A percentile compares a stretch with the other conserved stretches of the same genome.
phyloP scores from a whole-genome alignment of 495 filamentous ascomycete genomes.

The Wilcoxina mikolae region DNA sequence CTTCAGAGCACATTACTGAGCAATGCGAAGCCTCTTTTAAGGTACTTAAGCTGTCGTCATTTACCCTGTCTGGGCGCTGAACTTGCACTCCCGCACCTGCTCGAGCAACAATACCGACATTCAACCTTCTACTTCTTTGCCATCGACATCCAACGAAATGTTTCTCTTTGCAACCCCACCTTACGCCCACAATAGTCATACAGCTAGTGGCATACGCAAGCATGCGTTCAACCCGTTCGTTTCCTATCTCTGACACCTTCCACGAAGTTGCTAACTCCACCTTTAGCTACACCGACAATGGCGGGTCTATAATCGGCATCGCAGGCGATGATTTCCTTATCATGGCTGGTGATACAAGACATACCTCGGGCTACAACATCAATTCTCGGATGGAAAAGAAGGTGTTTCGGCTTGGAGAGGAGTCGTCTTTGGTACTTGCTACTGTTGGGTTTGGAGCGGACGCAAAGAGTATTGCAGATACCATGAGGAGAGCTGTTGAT shows the following conservation, averaged over 20 bases:
- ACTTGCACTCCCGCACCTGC: not conserved
- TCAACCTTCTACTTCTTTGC: not conserved
- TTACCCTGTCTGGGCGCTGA: not conserved
- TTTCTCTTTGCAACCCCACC: slow-evolving; percentile 3
- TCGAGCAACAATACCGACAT: not conserved
- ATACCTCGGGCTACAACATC: slow-evolving; percentile 94
- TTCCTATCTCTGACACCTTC: slow-evolving; percentile 10
- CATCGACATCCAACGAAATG: slow-evolving; percentile 8
- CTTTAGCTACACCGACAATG: slow-evolving; percentile 90
- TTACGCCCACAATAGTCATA: not conserved
- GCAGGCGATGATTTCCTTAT: slow-evolving; percentile 85
- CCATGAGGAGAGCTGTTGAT: slow-evolving; percentile 28
- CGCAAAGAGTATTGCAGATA: slow-evolving; percentile 33
- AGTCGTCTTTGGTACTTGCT: slow-evolving; percentile 71
- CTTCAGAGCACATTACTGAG: too few relatives aligned
- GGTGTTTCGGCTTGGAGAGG: slow-evolving; percentile 88
- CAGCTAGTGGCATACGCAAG: not conserved
- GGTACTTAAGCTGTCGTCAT: too few relatives aligned
- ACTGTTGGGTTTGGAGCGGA: slow-evolving; percentile 95
- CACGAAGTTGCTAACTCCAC: not conserved
- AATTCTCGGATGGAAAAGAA: slow-evolving; percentile 88
- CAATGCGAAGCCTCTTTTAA: too few relatives aligned
- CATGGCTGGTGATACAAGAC: slow-evolving; percentile 89
- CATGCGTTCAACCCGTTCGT: slow-evolving; percentile 84
- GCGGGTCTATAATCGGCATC: slow-evolving; percentile 90